phyloP scores from a whole-genome alignment of 2,329 filamentous ascomycete genomes.

The Diaporthe citrichinensis region DNA sequence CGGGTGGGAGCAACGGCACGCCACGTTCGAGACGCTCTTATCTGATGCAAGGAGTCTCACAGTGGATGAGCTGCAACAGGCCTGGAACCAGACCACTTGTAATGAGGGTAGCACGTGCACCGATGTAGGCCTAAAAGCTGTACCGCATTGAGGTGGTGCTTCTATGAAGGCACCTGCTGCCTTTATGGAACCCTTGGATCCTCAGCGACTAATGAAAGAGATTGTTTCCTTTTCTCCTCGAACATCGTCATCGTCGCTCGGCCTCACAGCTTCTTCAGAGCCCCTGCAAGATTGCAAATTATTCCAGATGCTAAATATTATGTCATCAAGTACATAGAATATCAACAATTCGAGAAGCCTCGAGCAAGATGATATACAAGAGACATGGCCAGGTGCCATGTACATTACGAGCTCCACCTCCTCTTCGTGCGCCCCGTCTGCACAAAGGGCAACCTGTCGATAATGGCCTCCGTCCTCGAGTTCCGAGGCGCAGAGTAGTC shows the following conservation, averaged over 20 bases:
- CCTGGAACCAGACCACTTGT: background rate
- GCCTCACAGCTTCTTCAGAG: too few relatives aligned
- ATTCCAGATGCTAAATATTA: too few relatives aligned
- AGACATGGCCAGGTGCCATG: background rate
- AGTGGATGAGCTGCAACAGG: background rate
- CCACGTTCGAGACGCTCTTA: background rate
- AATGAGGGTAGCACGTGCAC: background rate
- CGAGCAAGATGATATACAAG: too few relatives aligned
- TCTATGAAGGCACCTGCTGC: too few relatives aligned
- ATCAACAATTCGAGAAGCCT: too few relatives aligned
- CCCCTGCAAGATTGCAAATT: too few relatives aligned
- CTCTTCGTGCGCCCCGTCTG: background rate
- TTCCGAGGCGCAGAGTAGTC: slow-evolving; percentile 62
- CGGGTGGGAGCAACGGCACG: slow-evolving; percentile 4
- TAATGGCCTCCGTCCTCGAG: background rate
- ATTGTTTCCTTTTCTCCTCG: too few relatives aligned
- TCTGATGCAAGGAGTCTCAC: background rate
- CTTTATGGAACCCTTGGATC: too few relatives aligned
- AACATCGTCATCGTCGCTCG: too few relatives aligned
- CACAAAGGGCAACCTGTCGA: slow-evolving; percentile 4
- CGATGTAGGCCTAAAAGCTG: background rate
- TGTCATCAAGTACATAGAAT: background rate
- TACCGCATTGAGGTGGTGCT: background rate
- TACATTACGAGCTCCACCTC: background rate
- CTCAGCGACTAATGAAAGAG: too few relatives aligned